These are phyloP conservation scores for Dactylella cylindrospora DNA, from an alignment of 2,329 filamentous ascomycete genomes.

Conservation along the genomic window DNA sequence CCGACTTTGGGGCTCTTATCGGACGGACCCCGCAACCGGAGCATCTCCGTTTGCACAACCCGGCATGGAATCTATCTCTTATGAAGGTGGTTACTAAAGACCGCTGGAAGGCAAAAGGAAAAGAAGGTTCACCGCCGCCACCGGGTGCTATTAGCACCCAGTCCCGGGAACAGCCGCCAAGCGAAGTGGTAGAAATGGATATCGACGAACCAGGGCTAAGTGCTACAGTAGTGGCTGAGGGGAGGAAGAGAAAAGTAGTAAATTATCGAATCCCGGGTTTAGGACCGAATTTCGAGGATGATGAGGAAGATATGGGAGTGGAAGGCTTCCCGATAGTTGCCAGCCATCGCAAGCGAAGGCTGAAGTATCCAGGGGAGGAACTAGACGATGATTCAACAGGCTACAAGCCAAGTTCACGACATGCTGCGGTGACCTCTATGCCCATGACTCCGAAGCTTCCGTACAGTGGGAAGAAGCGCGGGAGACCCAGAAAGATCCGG, in stretches of 20 bases:
- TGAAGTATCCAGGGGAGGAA: too few species aligned
- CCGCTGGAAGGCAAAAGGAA: conserved; percentile 11
- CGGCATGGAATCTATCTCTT: conserved; percentile 30
- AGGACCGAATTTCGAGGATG: background rate
- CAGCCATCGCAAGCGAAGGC: too few species aligned
- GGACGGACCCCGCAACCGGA: conserved; percentile 9
- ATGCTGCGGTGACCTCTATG: too few species aligned
- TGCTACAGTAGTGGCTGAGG: background rate
- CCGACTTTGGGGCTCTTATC: conserved; percentile 9
- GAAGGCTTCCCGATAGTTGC: too few species aligned
- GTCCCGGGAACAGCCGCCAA: background rate
- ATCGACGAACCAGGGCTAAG: background rate
- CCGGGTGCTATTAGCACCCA: conserved; percentile 8
- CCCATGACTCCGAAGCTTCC: conserved; percentile 12
- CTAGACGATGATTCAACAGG: too few species aligned
- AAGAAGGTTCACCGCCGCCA: background rate
- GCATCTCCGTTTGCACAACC: conserved; percentile 24
- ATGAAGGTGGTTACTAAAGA: conserved; percentile 7
- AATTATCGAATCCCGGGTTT: conserved; percentile 18
- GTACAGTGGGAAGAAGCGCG: conserved; percentile 30
- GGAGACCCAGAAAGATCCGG: conserved; percentile 16
- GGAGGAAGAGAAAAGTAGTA: conserved; percentile 14
- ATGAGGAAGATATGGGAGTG: background rate
- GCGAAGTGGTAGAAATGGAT: background rate
- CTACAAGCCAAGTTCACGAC: too few species aligned